A percentile compares a stretch with the other conserved stretches of the same genome.
These are phyloP conservation scores for Furcasterigmium sp. DNA, from an alignment of 2,329 filamentous ascomycete genomes.

Conservation along the genomic window DNA sequence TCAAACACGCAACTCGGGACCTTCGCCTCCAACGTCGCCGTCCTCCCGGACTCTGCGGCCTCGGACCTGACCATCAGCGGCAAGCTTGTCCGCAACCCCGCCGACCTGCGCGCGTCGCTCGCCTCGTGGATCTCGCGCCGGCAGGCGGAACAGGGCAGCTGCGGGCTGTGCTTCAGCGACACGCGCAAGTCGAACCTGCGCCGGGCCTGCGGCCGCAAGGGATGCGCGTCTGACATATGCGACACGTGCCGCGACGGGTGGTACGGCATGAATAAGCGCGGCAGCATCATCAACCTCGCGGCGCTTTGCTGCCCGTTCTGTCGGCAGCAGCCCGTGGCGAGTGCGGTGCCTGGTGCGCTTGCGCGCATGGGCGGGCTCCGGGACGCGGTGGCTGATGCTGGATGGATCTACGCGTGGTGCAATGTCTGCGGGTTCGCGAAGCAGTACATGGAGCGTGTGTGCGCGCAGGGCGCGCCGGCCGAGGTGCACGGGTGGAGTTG, in stretches of 20 bases:
- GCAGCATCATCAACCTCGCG: slow-evolving; percentile 39
- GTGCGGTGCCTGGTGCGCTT: slow-evolving; percentile 27
- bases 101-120: slow-evolving; percentile 26
- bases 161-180: slow-evolving; percentile 39
- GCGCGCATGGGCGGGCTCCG: slow-evolving; percentile 29
- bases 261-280: slow-evolving; percentile 40
- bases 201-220: slow-evolving; percentile 37
- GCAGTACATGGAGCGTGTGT: slow-evolving; percentile 35
- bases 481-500: slow-evolving; percentile 34
- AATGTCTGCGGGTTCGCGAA: slow-evolving; percentile 32
- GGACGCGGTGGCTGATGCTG: slow-evolving; percentile 30
- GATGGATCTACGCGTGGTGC: slow-evolving; percentile 46
- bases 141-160: slow-evolving; percentile 29
- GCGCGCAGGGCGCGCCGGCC: slow-evolving; percentile 31
- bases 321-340: slow-evolving; percentile 32
- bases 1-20: slow-evolving; percentile 22
- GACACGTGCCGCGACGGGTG: slow-evolving; percentile 31
- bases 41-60: slow-evolving; percentile 21
- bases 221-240: slow-evolving; percentile 39
- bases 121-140: slow-evolving; percentile 29
- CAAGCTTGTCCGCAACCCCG: slow-evolving; percentile 36
- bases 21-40: slow-evolving; percentile 28
- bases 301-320: slow-evolving; percentile 47
- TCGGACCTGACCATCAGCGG: slow-evolving; percentile 24
- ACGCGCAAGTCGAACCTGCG: slow-evolving; percentile 28